phyloP scores from a whole-genome alignment of 2,329 filamentous ascomycete genomes.

The Botryotinia convoluta region DNA sequence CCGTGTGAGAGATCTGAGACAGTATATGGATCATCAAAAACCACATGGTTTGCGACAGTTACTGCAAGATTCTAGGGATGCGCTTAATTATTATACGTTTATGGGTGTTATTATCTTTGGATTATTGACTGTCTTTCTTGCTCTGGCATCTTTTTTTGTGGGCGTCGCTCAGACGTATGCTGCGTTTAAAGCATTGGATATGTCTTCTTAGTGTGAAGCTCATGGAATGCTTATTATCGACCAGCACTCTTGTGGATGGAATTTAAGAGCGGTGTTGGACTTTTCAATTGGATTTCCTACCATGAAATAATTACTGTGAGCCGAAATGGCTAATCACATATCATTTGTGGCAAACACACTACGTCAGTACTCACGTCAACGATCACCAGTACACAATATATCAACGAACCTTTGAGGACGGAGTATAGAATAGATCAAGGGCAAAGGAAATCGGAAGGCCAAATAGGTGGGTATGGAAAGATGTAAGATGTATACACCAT shows the following conservation, averaged over 20 bases:
- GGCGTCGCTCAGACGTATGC: neutral
- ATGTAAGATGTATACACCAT: too few relatives aligned
- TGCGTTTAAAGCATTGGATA: conserved; percentile 1
- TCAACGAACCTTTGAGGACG: too few relatives aligned
- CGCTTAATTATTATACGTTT: conserved; percentile 3
- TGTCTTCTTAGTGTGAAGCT: neutral
- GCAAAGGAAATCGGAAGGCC: too few relatives aligned
- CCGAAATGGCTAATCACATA: too few relatives aligned
- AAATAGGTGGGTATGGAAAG: too few relatives aligned
- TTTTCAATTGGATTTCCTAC: too few relatives aligned
- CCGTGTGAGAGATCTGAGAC: neutral
- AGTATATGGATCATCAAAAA: conserved; percentile 1
- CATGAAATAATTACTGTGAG: too few relatives aligned
- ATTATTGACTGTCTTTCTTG: neutral
- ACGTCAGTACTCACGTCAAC: too few relatives aligned
- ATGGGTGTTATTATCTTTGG: neutral
- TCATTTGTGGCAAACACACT: too few relatives aligned
- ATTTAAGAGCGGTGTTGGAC: neutral
- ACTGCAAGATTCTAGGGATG: neutral
- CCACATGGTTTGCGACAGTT: neutral
- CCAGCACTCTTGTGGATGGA: neutral
- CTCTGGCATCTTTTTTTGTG: neutral
- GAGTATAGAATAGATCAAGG: too few relatives aligned
- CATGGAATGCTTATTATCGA: neutral
- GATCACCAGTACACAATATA: too few relatives aligned